These are phyloP conservation scores for Ophiostoma novo-ulmi DNA, from an alignment of 2,329 filamentous ascomycete species.

Conservation along the genomic window DNA sequence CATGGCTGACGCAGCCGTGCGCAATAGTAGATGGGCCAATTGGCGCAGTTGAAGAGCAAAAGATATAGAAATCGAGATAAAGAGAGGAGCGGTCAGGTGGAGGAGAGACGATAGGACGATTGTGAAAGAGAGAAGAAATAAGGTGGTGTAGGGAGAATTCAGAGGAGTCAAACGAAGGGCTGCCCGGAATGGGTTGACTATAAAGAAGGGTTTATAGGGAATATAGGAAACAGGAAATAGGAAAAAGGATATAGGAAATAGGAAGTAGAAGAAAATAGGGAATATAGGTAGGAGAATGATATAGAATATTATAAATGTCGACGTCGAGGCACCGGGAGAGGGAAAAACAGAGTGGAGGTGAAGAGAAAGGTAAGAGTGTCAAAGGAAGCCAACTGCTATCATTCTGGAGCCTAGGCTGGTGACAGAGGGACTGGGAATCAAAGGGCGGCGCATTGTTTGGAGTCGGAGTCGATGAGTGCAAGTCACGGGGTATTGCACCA, in stretches of 20 bases:
- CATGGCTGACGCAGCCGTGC: conserved; percentile 21
- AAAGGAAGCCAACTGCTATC: neutral
- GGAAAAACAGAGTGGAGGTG: conserved; percentile 7
- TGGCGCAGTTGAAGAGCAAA: neutral
- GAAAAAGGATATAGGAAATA: too few species aligned
- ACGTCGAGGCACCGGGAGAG: neutral
- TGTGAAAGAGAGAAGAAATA: neutral
- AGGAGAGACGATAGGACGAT: neutral
- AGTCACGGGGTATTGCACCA: conserved; percentile 61
- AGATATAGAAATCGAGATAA: neutral
- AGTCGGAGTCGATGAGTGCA: conserved; percentile 18
- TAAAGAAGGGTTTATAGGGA: conserved; percentile 11
- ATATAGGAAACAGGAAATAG: neutral
- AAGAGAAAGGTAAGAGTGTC: conserved; percentile 3
- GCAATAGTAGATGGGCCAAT: conserved; percentile 27
- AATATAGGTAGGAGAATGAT: neutral
- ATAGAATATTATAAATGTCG: conserved; percentile 8
- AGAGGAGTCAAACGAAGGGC: neutral
- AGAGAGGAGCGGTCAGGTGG: neutral
- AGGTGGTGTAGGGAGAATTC: neutral
- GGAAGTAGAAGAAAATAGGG: neutral
- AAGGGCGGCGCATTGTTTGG: conserved; percentile 16
- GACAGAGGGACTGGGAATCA: conserved; percentile 11
- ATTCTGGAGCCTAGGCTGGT: conserved; percentile 1
- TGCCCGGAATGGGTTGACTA: conserved; percentile 16